These are phyloP conservation scores for Nepenthes alata DNA, from an alignment of 179 eudicot species.

Conservation along the genomic window DNA sequence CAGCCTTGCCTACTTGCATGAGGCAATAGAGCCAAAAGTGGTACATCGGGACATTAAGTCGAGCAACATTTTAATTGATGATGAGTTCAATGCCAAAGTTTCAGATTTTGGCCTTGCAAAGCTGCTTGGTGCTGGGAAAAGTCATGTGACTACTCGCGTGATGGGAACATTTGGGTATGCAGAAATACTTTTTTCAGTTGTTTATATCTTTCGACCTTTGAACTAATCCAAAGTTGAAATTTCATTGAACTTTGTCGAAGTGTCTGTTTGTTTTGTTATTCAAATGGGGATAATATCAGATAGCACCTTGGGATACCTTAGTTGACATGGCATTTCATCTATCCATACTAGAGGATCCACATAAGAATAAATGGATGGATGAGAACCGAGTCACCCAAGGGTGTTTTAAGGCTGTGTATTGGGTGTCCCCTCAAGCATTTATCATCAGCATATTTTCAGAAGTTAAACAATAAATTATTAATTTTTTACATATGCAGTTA, in stretches of 20 bases:
- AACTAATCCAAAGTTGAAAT: too few relatives aligned
- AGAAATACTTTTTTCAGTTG: background rate
- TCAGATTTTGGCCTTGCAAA: slow-evolving; percentile 97
- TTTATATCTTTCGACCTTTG: too few relatives aligned
- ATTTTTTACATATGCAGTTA: slow-evolving; percentile 34
- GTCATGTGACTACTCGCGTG: slow-evolving; percentile 92
- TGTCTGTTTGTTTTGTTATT: too few relatives aligned
- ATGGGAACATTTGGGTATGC: slow-evolving; percentile 99
- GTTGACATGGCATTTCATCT: too few relatives aligned
- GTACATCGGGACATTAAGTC: slow-evolving; percentile 97
- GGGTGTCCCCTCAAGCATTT: too few relatives aligned
- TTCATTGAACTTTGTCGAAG: too few relatives aligned
- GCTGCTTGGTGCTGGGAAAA: slow-evolving; percentile 93
- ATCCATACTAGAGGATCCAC: too few relatives aligned
- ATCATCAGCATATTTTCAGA: background rate
- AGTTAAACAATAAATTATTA: background rate
- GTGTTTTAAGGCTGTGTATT: too few relatives aligned
- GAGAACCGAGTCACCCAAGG: too few relatives aligned
- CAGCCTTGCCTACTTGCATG: slow-evolving; percentile 93
- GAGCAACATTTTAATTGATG: slow-evolving; percentile 87
- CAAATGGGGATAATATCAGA: too few relatives aligned
- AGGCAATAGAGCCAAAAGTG: slow-evolving; percentile 97
- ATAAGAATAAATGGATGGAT: too few relatives aligned
- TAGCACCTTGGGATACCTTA: too few relatives aligned
- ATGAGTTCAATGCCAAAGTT: slow-evolving; percentile 78